phyloP scores from a whole-genome alignment of 768 basidiomycete species.

The Termitomyces titanicus region DNA sequence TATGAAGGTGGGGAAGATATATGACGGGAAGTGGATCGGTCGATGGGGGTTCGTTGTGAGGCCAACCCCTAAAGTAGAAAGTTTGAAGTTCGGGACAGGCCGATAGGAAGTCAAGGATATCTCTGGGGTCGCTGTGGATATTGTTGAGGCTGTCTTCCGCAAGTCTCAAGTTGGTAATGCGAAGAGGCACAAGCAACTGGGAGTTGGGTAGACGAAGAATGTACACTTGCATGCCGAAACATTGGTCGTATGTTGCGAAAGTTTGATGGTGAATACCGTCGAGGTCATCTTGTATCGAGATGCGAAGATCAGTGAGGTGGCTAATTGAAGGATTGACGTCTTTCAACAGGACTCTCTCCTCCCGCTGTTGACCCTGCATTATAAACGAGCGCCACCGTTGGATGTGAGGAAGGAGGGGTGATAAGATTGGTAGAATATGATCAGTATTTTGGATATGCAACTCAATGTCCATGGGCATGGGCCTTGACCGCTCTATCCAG shows the following conservation, averaged over 20 bases:
- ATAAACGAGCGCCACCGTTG: slow-evolving; percentile 55
- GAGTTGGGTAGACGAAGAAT: slow-evolving; percentile 48
- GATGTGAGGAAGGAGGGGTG: slow-evolving; percentile 54
- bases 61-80: slow-evolving; percentile 54
- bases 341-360: slow-evolving; percentile 23
- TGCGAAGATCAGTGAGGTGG: slow-evolving; percentile 31
- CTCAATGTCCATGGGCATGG: slow-evolving; percentile 53
- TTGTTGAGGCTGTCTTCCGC: slow-evolving; percentile 39
- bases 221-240: slow-evolving; percentile 42
- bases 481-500: slow-evolving; percentile 52
- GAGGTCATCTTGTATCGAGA: slow-evolving; percentile 33
- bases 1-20: slow-evolving; percentile 54
- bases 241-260: slow-evolving; percentile 26
- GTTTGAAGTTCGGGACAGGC: slow-evolving; percentile 59
- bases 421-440: slow-evolving; percentile 57
- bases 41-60: slow-evolving; percentile 37
- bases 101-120: slow-evolving; percentile 57
- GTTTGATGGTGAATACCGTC: slow-evolving; percentile 26
- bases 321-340: slow-evolving; percentile 22
- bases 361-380: slow-evolving; percentile 39
- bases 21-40: slow-evolving; percentile 36
- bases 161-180: slow-evolving; percentile 56
- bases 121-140: slow-evolving; percentile 39
- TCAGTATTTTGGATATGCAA: slow-evolving; percentile 46
- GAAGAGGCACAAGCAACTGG: slow-evolving; percentile 40